Conservation (phyloP, 345 rosid species). For the Salix dunnii region DNA sequence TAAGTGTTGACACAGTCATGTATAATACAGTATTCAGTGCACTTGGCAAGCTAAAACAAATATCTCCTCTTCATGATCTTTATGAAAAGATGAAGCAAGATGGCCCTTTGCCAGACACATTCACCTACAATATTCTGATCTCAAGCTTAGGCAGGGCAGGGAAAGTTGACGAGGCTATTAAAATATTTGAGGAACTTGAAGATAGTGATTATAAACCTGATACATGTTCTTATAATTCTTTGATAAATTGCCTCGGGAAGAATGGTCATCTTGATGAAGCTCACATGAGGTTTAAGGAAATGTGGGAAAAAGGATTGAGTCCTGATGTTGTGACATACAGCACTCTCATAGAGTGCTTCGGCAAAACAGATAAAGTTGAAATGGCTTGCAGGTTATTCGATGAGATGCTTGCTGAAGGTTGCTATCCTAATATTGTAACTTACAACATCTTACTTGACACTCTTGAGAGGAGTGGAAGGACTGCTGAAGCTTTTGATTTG, state of each 20-base stretch:
- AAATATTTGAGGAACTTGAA: slow-evolving; percentile 83
- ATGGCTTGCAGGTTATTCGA: slow-evolving; percentile 80
- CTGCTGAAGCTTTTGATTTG: slow-evolving; percentile 81
- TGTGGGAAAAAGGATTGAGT: slow-evolving; percentile 77
- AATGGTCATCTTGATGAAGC: slow-evolving; percentile 94
- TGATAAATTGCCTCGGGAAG: slow-evolving; percentile 89
- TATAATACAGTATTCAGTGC: slow-evolving; percentile 65
- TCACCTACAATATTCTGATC: slow-evolving; percentile 80
- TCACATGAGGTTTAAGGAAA: slow-evolving; percentile 84
- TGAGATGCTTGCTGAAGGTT: slow-evolving; percentile 74
- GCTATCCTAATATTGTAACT: slow-evolving; percentile 82
- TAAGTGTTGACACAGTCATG: slow-evolving; percentile 62
- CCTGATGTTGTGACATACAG: slow-evolving; percentile 94
- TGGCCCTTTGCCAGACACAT: slow-evolving; percentile 71
- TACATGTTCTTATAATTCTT: slow-evolving; percentile 73
- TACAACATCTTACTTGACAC: slow-evolving; percentile 88
- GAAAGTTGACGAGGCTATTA: slow-evolving; percentile 58
- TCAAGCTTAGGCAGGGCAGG: slow-evolving; percentile 77
- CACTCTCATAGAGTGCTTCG: slow-evolving; percentile 88
- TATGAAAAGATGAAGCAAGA: slow-evolving; percentile 67
- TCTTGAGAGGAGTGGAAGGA: slow-evolving; percentile 75
- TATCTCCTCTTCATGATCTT: slow-evolving; percentile 66
- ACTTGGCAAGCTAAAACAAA: slow-evolving; percentile 68
- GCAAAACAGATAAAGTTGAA: slow-evolving; percentile 81
- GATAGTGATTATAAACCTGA: slow-evolving; percentile 64